Conservation (phyloP, 2,329 filamentous ascomycete species). For the Colletotrichum eremochloae region DNA sequence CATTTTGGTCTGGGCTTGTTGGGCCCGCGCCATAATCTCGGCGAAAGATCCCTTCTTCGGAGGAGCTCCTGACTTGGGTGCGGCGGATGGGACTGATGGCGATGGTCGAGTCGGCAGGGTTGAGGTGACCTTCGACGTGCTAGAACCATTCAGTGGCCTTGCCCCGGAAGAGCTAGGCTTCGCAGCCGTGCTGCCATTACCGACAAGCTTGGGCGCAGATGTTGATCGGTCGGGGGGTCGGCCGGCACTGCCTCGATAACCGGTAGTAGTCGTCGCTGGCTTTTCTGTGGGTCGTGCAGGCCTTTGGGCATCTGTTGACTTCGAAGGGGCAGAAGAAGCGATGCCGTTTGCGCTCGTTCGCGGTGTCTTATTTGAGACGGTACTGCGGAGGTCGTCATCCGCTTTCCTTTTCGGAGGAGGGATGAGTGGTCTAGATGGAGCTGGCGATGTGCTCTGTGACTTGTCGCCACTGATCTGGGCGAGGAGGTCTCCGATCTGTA, state of each 20-base stretch:
- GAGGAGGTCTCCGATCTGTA: slow-evolving; percentile 66
- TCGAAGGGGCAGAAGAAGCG: slow-evolving; percentile 45
- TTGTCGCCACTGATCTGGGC: slow-evolving; percentile 72
- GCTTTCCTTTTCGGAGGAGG: slow-evolving; percentile 67
- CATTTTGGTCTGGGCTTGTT: slow-evolving; percentile 72
- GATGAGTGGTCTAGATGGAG: slow-evolving; percentile 49
- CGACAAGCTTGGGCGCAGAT: slow-evolving; percentile 32
- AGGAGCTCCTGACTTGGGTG: slow-evolving; percentile 54
- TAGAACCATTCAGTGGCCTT: slow-evolving; percentile 26
- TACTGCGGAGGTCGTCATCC: slow-evolving; percentile 61
- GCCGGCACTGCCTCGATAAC: slow-evolving; percentile 41
- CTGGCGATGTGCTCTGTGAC: slow-evolving; percentile 52
- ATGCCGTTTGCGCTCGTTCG: slow-evolving; percentile 46
- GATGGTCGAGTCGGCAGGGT: slow-evolving; percentile 42
- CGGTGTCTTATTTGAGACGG: slow-evolving; percentile 57
- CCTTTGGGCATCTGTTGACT: slow-evolving; percentile 45
- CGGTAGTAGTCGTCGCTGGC: slow-evolving; percentile 20
- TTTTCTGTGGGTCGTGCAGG: slow-evolving; percentile 38
- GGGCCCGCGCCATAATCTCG: slow-evolving; percentile 80
- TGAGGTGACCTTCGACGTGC: slow-evolving; percentile 17
- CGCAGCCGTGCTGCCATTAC: slow-evolving; percentile 21
- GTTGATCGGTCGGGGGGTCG: slow-evolving; percentile 34
- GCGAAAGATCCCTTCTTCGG: slow-evolving; percentile 82
- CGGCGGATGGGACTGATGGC: slow-evolving; percentile 58
- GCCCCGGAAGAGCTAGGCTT: slow-evolving; percentile 31